phyloP scores from a whole-genome alignment of 371 early-diverging fungal genomes.

The Funneliformis caledonium region DNA sequence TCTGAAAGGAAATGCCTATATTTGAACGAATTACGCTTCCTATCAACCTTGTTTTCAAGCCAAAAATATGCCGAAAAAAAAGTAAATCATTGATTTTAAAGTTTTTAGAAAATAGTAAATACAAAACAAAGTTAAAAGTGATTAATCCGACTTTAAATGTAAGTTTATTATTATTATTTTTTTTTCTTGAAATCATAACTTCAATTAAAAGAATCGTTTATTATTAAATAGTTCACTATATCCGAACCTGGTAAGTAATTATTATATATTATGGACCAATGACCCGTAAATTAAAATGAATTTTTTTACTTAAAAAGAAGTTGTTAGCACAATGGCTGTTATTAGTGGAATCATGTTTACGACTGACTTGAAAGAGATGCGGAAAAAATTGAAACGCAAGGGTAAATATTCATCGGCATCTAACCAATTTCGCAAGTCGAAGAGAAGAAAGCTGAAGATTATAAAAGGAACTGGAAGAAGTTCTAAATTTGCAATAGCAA shows the following conservation, averaged over 20 bases:
- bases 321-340: neutral
- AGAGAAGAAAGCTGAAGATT: neutral
- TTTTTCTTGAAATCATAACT: neutral
- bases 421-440: neutral
- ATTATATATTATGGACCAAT: neutral
- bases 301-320: neutral
- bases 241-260: neutral
- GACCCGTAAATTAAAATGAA: neutral
- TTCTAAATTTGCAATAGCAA: neutral
- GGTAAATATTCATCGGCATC: neutral
- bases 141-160: neutral
- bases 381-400: neutral
- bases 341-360: neutral
- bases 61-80: neutral
- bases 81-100: neutral
- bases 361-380: neutral
- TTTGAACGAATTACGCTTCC: neutral
- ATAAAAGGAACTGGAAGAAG: neutral
- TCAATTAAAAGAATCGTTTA: neutral
- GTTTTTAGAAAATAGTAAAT: neutral
- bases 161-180: neutral
- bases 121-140: neutral
- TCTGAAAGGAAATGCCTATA: neutral
- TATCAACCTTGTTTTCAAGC: neutral
- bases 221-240: neutral